Conservation (phyloP, 768 basidiomycete genomes). For the Cystofilobasidium macerans region DNA sequence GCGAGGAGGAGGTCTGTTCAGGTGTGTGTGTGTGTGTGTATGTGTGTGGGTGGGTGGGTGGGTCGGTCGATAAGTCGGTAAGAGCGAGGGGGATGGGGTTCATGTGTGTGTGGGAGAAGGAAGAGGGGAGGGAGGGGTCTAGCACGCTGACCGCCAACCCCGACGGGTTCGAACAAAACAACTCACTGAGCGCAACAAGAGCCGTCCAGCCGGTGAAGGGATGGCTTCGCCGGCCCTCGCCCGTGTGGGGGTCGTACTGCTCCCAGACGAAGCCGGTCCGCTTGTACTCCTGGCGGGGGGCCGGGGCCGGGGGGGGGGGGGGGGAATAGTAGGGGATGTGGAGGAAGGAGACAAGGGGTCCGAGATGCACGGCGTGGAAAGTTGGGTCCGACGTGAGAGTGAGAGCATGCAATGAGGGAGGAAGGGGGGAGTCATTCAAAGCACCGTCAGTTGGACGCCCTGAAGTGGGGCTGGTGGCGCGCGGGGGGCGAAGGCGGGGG, state of each 20-base stretch:
- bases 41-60: too few species aligned
- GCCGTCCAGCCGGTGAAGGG: constrained; percentile 98
- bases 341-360: neutral
- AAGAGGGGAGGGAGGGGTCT: neutral
- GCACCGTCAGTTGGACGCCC: too few species aligned
- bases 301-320: neutral
- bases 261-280: constrained; percentile 95
- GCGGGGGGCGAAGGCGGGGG: neutral
- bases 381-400: too few species aligned
- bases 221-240: constrained; percentile 70
- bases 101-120: neutral
- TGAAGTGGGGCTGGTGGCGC: too few species aligned
- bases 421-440: too few species aligned
- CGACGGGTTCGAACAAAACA: neutral
- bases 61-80: too few species aligned
- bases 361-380: too few species aligned
- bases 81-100: too few species aligned
- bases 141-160: too few species aligned
- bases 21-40: too few species aligned
- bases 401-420: too few species aligned
- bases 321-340: constrained; percentile 4
- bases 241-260: constrained; percentile 77
- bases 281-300: constrained; percentile 59
- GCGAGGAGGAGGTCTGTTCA: too few species aligned
- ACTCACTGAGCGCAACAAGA: constrained; percentile 72